Evolutionary conservation across 139 green algal species (phyloP), one percentile per base, ranked within the genome.

Genomic region (Ettlia oleoabundans): DNA sequence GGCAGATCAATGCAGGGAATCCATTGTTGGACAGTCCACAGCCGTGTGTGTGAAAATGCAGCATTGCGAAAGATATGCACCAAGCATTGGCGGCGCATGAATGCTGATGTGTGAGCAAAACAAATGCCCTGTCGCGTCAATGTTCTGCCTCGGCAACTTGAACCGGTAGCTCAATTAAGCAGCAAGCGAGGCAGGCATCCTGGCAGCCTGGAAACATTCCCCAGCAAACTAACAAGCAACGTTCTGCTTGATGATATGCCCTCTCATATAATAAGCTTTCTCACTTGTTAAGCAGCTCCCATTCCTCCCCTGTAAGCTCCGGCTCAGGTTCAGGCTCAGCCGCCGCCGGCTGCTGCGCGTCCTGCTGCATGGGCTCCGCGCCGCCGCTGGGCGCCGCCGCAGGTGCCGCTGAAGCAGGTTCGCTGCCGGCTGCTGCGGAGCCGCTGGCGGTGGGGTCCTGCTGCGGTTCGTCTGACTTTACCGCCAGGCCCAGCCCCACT

Each of bases 401-500:
- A 51, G 38, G n/a, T 9, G 53, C 58, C 1, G 41, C 40, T 22
- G 63, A 63, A 38, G 43, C 51, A 15, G 24, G 68, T 5, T 40
- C 65, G 63, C 63, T 69, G 65, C 65, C 15, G 47, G 5, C 73
- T 42, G 10, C 22, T n/a, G 43, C 30, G 30, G 37, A 2, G 42
- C 42, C 3, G 41, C 41, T 15, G 33, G 6, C 0, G 24, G 5
- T 38, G 53, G 35, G 42, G 2, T 52, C 53, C 6, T 15, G 55
- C 18, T n/a, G 47, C 47, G 18, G 13, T 22, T 38, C 75, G 7
- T 51, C 80, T 18, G 61, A 37, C 13, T 28, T 69, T 0, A 63
- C 28, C 32, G 93, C 80, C 55, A 92, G 52, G 26, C 90, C 93
- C 63, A 96, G 82, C 18, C 86, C 89, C 30, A 96, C 87, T 40